Evolutionary conservation across 257 asterid genomes (phyloP), one percentile per base, ranked within the genome.

Genomic region (Nemophila menziesii): DNA sequence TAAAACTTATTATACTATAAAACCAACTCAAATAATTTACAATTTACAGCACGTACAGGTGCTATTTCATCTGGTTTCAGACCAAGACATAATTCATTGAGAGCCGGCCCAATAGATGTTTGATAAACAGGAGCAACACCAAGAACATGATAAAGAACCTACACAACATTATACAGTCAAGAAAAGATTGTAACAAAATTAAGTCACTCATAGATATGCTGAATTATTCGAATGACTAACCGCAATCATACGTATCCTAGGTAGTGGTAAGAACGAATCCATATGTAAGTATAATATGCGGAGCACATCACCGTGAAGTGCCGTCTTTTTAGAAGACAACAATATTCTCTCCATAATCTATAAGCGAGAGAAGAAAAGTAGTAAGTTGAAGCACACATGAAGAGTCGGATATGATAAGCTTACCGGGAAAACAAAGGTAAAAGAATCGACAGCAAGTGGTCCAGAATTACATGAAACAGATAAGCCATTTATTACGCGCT

Each of bases 51-150:
- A 67, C 94, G 44, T 81, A 89, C 98, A 39, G 85, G 66, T 59
- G 98, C 98, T 51, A 84, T 87, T 80, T 89, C 98, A 68, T 73
- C 85, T 55, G 96, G 82, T 38, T 54, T 69, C 63, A 89, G 72
- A 60, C 98, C 98, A 66, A 89, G 87, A 69, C 96, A 89, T 75
- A 89, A 65, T 58, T 89, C 98, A 74, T 89, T 84, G 68, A 84
- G 40, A 18, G 96, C 92, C 17, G 95, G 92, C 58, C 82, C 64
- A 45, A 89, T 60, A 38, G 98, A 78, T 55, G 65, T 58, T 64
- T 76, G 84, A 67, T 80, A 89, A 49, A 94, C 83, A 62, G 96
- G 98, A 55, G 67, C 92, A 65, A 80, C 84, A 45, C 98, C 96
- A 56, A 89, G 87, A 56, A 71, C 98, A 62, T 84, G 96, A 71